These are phyloP conservation scores for Beta vulgaris DNA, from an alignment of 148 eudicot genomes.

Conservation along the genomic window DNA sequence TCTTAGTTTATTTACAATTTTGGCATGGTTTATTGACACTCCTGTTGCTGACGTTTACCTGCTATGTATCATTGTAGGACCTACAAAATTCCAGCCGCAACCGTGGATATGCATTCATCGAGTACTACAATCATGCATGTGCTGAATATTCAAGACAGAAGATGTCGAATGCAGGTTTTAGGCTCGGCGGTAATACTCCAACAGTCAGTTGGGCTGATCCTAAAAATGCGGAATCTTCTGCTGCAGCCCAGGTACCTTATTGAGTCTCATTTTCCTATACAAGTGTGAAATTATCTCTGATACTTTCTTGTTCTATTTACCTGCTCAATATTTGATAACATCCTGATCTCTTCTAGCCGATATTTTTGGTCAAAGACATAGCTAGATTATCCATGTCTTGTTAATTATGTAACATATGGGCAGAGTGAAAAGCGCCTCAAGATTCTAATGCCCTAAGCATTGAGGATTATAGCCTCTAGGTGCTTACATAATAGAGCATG, in stretches of 20 bases:
- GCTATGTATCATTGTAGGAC: slow-evolving; percentile 48
- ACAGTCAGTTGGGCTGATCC: slow-evolving; percentile 99
- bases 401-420: no score
- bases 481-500: background rate
- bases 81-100: slow-evolving; percentile 82
- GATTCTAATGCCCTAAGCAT: background rate
- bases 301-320: background rate
- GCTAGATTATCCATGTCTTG: no score
- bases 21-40: background rate
- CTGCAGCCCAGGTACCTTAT: slow-evolving; percentile 61
- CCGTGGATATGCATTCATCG: slow-evolving; percentile 91
- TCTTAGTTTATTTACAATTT: background rate
- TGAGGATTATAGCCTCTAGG: background rate
- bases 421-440: background rate
- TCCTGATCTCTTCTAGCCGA: background rate
- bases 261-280: background rate
- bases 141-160: slow-evolving; percentile 88
- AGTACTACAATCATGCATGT: slow-evolving; percentile 94
- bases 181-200: slow-evolving; percentile 83
- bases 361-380: background rate
- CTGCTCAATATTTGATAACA: no score
- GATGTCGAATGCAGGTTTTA: slow-evolving; percentile 77
- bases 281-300: background rate
- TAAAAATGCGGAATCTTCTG: slow-evolving; percentile 68
- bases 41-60: slow-evolving; percentile 10